phyloP scores from a whole-genome alignment of 1,284 basidiomycete species.

The Cryptococcus maquisensis region DNA sequence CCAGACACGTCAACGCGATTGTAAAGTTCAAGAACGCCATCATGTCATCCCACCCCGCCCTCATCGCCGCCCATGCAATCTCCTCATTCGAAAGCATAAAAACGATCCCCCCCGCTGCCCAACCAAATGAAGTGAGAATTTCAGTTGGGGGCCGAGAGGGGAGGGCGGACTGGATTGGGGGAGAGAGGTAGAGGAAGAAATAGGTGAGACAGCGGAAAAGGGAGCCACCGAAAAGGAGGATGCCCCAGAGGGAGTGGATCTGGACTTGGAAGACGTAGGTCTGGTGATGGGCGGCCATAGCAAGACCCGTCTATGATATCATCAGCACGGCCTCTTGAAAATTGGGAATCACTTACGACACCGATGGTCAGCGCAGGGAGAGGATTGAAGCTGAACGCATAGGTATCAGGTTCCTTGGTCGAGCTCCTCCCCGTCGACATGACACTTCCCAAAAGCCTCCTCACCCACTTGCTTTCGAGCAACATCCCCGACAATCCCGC shows the following conservation, averaged over 20 bases:
- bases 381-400: constrained; percentile 81
- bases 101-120: constrained; percentile 76
- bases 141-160: constrained; percentile 95
- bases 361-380: constrained; percentile 92
- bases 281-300: constrained; percentile 94
- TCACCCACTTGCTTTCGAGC: constrained; percentile 71
- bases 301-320: constrained; percentile 64
- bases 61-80: constrained; percentile 85
- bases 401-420: constrained; percentile 63
- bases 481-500: constrained; percentile 85
- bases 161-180: constrained; percentile 59
- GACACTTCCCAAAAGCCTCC: constrained; percentile 48
- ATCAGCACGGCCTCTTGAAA: not conserved
- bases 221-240: constrained; percentile 73
- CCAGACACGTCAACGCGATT: constrained; percentile 74
- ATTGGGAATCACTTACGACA: constrained; percentile 49
- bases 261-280: constrained; percentile 68
- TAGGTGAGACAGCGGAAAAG: constrained; percentile 64
- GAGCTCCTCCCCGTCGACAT: constrained; percentile 15
- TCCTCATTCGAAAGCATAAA: constrained; percentile 94
- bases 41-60: constrained; percentile 77
- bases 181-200: constrained; percentile 84
- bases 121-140: constrained; percentile 78
- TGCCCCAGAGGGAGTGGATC: constrained; percentile 88
- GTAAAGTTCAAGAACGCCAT: constrained; percentile 45